Evolutionary conservation across 2,329 filamentous ascomycete genomes (phyloP).

Genomic region (Pseudogymnoascus sp.): DNA sequence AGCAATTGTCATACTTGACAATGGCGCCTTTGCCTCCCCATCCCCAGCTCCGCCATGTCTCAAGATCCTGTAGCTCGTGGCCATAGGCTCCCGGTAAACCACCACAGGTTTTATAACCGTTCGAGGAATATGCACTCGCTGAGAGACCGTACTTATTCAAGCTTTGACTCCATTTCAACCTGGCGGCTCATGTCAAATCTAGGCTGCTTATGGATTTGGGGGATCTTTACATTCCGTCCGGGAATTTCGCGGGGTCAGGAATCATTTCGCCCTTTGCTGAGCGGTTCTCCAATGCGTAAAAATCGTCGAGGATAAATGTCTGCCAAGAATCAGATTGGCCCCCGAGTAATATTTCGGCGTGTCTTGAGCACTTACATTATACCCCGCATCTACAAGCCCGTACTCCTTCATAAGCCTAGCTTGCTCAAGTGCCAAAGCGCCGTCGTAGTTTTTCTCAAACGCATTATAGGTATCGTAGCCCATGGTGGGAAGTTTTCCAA

Average conservation of each 20-base stretch:
- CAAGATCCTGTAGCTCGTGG: constrained; percentile 17
- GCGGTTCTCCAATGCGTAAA: constrained; percentile 2
- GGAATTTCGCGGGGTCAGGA: neutral
- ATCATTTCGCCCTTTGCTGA: neutral
- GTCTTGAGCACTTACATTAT: neutral
- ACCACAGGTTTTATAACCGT: constrained; percentile 16
- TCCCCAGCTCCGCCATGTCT: constrained; percentile 19
- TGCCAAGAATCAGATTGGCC: neutral
- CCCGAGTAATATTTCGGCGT: neutral
- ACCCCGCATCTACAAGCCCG: constrained; percentile 3
- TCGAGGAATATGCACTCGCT: neutral
- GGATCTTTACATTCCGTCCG: neutral
- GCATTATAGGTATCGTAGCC: neutral
- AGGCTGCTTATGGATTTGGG: neutral
- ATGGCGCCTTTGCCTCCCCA: constrained; percentile 12
- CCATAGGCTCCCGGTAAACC: constrained; percentile 20
- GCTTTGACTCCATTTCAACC: neutral
- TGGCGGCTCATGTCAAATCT: neutral
- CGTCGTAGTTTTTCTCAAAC: neutral
- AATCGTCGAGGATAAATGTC: neutral
- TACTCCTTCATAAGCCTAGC: neutral
- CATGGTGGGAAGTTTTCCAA: neutral
- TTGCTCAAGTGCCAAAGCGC: neutral
- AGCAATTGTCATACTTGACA: constrained; percentile 23
- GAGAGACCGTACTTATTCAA: neutral